Evolutionary conservation across 1,284 basidiomycete genomes (phyloP), one percentile per base, ranked within the genome.

Genomic region (Apiotrichum laibachii): DNA sequence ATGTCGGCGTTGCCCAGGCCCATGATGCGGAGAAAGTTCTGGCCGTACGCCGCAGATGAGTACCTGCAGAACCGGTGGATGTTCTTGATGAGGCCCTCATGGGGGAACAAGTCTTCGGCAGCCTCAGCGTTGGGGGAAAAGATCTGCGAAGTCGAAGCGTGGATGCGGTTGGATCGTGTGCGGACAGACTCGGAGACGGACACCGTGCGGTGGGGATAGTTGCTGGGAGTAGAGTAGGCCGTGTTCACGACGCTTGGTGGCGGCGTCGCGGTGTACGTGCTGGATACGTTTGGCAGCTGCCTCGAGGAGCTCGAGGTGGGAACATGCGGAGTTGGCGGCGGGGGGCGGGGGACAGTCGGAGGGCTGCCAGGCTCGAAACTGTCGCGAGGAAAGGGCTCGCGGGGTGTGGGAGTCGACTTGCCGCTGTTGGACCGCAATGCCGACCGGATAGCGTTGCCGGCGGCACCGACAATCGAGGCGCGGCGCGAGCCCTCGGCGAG

Each of bases 31-130:
- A 82, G 68, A 57, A 82, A 82, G 56, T 69, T 71, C 64, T 76
- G 72, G 3, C 80, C 80, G 55, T 81, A 81, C 8, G 80, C 80
- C 0, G 80, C 80, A 21, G 72, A 76, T 11, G 77, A 75, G 65
- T 80, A 82, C 19, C 79, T 70, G 74, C 81, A 80, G 62, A 81
- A 83, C 5, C 76, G 71, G 56, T 80, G 77, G 46, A 82, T 71
- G 57, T 83, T 82, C 50, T 69, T 68, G 45, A 81, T 73, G 18
- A 82, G 65, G 43, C 78, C 75, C 18, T 75, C 72, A 35, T 72
- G 71, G 1, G 81, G 81, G 59, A 80, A 82, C 16, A 78, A 69
- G 50, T 62, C 63, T 11, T 55, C 60, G 2, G 67, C 61, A 10
- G 66, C 57, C 21, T 63, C 67, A 19, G 56, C 51, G n/a, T 42